Evolutionary conservation across 352 stramenopile genomes (phyloP), one percentile per base, ranked within the genome.

Genomic region (Albugo candida): DNA sequence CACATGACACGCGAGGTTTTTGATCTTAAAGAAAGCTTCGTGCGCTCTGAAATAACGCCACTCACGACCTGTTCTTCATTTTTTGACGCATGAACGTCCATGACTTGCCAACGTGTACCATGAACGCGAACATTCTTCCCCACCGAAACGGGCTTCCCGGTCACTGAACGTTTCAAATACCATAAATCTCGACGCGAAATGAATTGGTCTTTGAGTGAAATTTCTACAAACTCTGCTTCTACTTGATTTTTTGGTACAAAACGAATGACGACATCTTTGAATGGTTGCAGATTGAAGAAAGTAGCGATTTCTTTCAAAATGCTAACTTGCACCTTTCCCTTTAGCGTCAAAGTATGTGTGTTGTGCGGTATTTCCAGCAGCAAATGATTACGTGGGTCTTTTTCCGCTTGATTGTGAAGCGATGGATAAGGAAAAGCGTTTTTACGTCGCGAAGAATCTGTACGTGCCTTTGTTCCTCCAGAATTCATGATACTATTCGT

Each of bases 11-110:
- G 71, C 41, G 89, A 92, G 1, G 87, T 97, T 11, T 92, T 74
- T 24, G 89, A 98, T 46, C 72, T 77, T 12, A 93, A 96, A 17
- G 94, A 96, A 39, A 99, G 87, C 60, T 97, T 98, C 5, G 95
- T 99, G 19, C 91, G 68, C 17, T 93, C 76, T 24, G 84, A 92
- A 45, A 99, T 84, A 36, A 98, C 77, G 13, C 93, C 95, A 31
- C 80, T 97, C 40, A 77, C 53, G 0, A 94, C 63, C 20, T 19
- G 38, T 8, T 43, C 17, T 1, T 70, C 63, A 31, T 74, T 60
- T 31, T 70, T 69, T 34, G 70, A 70, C 1, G 74, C 63, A 36
- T 94, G 60, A 14, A 95, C 62, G 36, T 95, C 89, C 42, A 97
- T 86, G 48, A 96, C 86, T 45, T 92, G 70, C 1, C 79, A 86